phyloP scores from a whole-genome alignment of 192 early-diverging fungal genomes.

The Gorgonomyces haynaldii region DNA sequence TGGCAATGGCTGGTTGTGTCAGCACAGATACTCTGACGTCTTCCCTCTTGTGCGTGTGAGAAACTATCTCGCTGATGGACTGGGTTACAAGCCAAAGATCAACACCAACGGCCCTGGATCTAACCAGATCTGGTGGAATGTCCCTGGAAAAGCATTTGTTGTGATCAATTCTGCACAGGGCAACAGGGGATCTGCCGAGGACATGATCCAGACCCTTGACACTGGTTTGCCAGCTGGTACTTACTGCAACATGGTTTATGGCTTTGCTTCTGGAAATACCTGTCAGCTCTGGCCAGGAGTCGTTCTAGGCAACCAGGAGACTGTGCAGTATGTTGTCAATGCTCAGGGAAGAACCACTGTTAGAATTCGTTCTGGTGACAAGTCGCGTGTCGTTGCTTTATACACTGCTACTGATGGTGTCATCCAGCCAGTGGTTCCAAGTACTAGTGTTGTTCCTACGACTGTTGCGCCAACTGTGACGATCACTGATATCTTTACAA shows the following conservation, averaged over 20 bases:
- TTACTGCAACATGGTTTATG: slow-evolving; percentile 10
- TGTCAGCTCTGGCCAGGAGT: slow-evolving; percentile 7
- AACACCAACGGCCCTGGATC: not conserved
- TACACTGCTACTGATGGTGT: slow-evolving; percentile 4
- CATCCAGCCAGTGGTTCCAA: not conserved
- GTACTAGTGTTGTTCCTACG: not conserved
- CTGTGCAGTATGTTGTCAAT: slow-evolving; percentile 1
- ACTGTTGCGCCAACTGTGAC: not conserved
- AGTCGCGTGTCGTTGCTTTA: slow-evolving; percentile 3
- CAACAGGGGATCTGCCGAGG: not conserved
- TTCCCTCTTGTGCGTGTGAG: not conserved
- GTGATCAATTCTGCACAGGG: slow-evolving; percentile 7
- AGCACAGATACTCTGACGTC: slow-evolving; percentile 3
- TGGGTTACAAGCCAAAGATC: not conserved
- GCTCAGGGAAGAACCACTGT: not conserved
- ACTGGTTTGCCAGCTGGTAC: slow-evolving; percentile 1
- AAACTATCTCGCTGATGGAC: not conserved
- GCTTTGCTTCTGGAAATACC: not conserved
- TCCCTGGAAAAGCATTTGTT: slow-evolving; percentile 5
- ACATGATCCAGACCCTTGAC: slow-evolving; percentile 4
- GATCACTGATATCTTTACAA: not conserved
- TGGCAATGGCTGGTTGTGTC: not conserved
- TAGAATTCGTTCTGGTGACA: not conserved
- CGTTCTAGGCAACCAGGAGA: not conserved
- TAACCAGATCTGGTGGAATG: slow-evolving; percentile 8